Evolutionary conservation across 1,284 basidiomycete genomes (phyloP).

Genomic region (Boletus semigastroideus): DNA sequence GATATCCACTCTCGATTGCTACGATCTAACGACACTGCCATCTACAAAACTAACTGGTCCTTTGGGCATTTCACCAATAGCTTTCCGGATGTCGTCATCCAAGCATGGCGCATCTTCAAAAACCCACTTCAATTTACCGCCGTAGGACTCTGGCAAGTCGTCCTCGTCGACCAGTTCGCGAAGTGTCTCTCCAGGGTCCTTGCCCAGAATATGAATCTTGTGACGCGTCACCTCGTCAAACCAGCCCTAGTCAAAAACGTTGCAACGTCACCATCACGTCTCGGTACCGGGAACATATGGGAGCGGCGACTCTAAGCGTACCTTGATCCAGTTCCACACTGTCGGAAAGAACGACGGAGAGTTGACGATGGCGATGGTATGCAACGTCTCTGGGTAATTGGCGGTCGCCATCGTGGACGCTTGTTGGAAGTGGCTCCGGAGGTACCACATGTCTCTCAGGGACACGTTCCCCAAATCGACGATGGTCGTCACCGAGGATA

Average conservation of each 20-base stretch:
- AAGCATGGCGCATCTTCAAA: conserved; percentile 61
- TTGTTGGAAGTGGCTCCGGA: conserved; percentile 70
- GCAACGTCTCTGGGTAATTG: conserved; percentile 76
- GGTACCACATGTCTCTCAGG: conserved; percentile 62
- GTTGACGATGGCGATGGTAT: conserved; percentile 66
- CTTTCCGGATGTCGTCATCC: conserved; percentile 45
- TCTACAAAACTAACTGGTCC: conserved; percentile 53
- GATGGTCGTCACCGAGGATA: conserved; percentile 67
- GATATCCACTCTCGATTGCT: background rate
- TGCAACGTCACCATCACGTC: background rate
- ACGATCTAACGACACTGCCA: conserved; percentile 35
- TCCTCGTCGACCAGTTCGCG: conserved; percentile 51
- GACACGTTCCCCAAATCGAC: conserved; percentile 68
- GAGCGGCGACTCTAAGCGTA: conserved; percentile 22
- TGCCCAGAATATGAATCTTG: conserved; percentile 69
- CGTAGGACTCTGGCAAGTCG: conserved; percentile 65
- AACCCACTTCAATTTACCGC: conserved; percentile 66
- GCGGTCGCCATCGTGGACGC: conserved; percentile 71
- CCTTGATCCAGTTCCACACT: conserved; percentile 79
- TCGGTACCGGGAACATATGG: too few species aligned
- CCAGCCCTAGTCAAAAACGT: conserved; percentile 47
- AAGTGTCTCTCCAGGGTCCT: conserved; percentile 51
- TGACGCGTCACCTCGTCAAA: conserved; percentile 74
- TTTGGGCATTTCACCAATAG: conserved; percentile 48
- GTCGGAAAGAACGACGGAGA: conserved; percentile 76